Conservation (phyloP, 768 basidiomycete genomes). For the Lentinula edodes region DNA sequence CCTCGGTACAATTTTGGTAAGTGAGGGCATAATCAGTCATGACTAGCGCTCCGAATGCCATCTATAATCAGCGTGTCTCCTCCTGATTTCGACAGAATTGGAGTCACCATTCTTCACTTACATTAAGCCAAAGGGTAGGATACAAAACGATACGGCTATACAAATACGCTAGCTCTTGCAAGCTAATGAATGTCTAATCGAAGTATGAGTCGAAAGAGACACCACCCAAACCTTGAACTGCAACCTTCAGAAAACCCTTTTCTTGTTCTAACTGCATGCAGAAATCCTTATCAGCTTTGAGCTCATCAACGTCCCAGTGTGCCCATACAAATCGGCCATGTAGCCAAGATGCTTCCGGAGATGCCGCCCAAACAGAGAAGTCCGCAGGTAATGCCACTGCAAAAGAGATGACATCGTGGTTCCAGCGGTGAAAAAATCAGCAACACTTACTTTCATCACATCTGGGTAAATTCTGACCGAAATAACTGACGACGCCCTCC, state of each 20-base stretch:
- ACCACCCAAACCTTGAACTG: neutral
- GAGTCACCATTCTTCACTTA: no score
- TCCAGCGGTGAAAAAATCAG: neutral
- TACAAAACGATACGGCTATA: no score
- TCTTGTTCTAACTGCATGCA: neutral
- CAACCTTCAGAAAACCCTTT: neutral
- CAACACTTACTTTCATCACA: neutral
- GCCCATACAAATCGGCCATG: slow-evolving; percentile 4
- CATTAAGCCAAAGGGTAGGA: no score
- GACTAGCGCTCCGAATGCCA: no score
- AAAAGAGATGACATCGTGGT: neutral
- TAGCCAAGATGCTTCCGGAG: neutral
- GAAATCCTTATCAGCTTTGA: neutral
- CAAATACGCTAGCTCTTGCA: neutral
- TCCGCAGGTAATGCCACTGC: neutral
- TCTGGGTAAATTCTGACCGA: neutral
- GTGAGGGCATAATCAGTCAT: no score
- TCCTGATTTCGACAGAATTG: no score
- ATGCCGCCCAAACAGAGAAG: slow-evolving; percentile 1
- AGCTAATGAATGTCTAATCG: neutral
- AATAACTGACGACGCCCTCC: neutral
- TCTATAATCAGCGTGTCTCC: no score
- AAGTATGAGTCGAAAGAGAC: neutral
- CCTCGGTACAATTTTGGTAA: no score
- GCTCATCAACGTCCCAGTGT: slow-evolving; percentile 4